Base-by-base conservation (phyloP, 805 yeast genomes). In the Lipomyces yamanashiensis region DNA sequence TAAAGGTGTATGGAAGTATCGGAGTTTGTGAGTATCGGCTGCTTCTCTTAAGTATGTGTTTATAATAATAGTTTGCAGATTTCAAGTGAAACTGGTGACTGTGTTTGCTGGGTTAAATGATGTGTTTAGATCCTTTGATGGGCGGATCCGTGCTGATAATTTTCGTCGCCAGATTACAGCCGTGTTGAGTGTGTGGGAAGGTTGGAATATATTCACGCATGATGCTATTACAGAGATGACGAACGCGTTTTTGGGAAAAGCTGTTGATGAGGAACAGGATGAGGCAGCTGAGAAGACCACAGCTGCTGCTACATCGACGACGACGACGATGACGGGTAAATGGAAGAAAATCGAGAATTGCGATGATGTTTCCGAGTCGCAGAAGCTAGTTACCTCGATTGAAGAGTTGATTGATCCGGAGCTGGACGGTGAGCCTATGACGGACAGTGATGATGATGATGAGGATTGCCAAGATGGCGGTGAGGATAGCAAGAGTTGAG, bases 131-230 rank as follows among this genome's bases (percentile, higher is more conserved):
- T 37, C 64, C 7, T 63, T 67, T 23, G 68, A 63, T 17, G 69
- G 70, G 2, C 53, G 68, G 34, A 63, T 67, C 21, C 54, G 67
- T 8, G 67, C 70, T 7, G 70, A 67, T 17, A 66, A 66, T 33
- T 67, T 67, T 37, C 39, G 59, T 28, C 43, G 70, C 2, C 70
- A 67, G 41, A 45, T 67, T 7, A 28, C 61, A 50, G 28, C 67
- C 10, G 52, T 67, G 17, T 15, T 67, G 19, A 47, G 28, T 21
- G 66, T 66, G 10, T 67, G 70, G 70, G 70, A 67, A 62, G 69
- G 70, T 13, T 67, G 70, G 70, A 67, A 59, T 40, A 69, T 67
- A 10, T 67, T 67, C 41, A 55, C 67, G 7, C 69, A 55, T 39
- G 64, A 52, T 10, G 54, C 61, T 2, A 13, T 67, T 23, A 53